These are phyloP conservation scores for Phytophthora podocarpi DNA, from an alignment of 352 stramenopile genomes.

Conservation along the genomic window DNA sequence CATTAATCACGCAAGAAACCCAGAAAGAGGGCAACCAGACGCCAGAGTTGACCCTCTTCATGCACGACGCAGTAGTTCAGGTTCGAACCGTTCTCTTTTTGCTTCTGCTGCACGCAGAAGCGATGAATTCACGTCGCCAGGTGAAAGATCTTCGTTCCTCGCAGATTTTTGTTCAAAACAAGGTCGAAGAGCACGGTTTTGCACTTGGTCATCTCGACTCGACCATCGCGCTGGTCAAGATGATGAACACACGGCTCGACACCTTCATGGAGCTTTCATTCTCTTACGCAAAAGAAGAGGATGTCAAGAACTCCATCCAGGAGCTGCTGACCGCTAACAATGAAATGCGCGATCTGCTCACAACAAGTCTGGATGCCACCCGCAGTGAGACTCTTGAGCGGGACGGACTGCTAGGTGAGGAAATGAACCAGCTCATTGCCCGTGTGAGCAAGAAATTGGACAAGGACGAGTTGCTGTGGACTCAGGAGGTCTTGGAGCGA, in stretches of 20 bases:
- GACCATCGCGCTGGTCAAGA: slow-evolving; percentile 60
- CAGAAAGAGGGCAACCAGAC: slow-evolving; percentile 23
- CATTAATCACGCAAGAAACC: slow-evolving; percentile 24
- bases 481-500: slow-evolving; percentile 66
- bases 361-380: slow-evolving; percentile 52
- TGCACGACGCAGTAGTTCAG: slow-evolving; percentile 66
- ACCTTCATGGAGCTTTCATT: slow-evolving; percentile 70
- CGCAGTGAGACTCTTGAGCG: slow-evolving; percentile 51
- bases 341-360: slow-evolving; percentile 46
- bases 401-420: slow-evolving; percentile 57
- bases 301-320: slow-evolving; percentile 76
- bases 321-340: slow-evolving; percentile 59
- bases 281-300: slow-evolving; percentile 71
- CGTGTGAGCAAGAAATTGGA: slow-evolving; percentile 79
- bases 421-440: slow-evolving; percentile 63
- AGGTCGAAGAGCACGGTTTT: slow-evolving; percentile 51
- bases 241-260: slow-evolving; percentile 66
- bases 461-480: slow-evolving; percentile 81
- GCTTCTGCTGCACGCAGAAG: slow-evolving; percentile 46
- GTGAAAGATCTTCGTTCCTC: slow-evolving; percentile 37
- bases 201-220: slow-evolving; percentile 56
- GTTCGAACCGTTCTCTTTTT: slow-evolving; percentile 59
- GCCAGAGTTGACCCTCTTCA: slow-evolving; percentile 30
- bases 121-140: slow-evolving; percentile 43
- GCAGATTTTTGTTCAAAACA: slow-evolving; percentile 37